Conservation (phyloP, 306 rosid species). For the Prinsepia uniflora region DNA sequence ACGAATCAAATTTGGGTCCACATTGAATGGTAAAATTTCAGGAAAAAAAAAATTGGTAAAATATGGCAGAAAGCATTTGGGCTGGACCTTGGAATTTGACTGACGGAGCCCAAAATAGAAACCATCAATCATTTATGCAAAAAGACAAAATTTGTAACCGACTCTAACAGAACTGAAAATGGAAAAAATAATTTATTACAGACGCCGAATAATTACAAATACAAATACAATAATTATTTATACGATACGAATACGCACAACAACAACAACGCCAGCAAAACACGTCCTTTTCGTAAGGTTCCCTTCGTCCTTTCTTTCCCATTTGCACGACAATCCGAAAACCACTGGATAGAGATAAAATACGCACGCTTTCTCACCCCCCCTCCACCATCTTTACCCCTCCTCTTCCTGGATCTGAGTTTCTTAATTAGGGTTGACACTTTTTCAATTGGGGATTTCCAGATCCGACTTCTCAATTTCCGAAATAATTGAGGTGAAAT, state of each 20-base stretch:
- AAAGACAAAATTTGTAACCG: background rate
- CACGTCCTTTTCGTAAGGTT: constrained; percentile 17
- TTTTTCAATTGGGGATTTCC: constrained; percentile 10
- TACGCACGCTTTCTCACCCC: background rate
- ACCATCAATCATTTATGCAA: no score
- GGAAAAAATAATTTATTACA: background rate
- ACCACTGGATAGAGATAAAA: constrained; percentile 14
- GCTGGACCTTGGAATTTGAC: no score
- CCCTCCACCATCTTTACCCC: background rate
- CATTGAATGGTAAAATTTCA: no score
- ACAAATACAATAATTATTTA: background rate
- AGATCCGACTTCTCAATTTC: constrained; percentile 2
- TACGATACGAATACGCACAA: background rate
- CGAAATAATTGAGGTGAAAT: constrained; percentile 11
- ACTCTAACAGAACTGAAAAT: background rate
- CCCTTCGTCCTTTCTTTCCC: background rate
- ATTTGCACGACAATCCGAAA: background rate
- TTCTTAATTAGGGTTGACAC: background rate
- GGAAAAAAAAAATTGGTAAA: no score
- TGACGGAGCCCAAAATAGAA: no score
- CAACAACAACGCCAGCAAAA: background rate
- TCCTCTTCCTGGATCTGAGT: constrained; percentile 1
- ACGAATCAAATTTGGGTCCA: no score
- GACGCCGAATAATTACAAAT: background rate
- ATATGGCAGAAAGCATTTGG: no score